phyloP scores from a whole-genome alignment of 2,329 filamentous ascomycete species.

The Sphaerulina populicola region DNA sequence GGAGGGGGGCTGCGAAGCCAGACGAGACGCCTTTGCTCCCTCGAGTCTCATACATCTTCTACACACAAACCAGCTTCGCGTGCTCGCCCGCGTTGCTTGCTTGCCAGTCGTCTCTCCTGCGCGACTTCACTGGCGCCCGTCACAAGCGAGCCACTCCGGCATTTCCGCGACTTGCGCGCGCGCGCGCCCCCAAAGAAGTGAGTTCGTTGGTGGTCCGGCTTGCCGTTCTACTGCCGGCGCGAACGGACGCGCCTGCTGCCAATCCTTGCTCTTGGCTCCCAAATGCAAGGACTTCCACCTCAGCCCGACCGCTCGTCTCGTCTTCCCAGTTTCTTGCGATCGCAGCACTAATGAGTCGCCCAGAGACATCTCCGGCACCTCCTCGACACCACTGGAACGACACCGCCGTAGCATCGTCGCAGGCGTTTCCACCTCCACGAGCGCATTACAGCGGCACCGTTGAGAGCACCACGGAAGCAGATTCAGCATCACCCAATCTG shows the following conservation, averaged over 20 bases:
- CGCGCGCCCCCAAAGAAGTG: neutral
- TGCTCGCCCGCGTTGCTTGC: neutral
- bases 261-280: conserved; percentile 7
- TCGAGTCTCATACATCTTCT: too few relatives aligned
- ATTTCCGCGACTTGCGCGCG: neutral
- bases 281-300: conserved; percentile 1
- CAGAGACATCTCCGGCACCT: conserved; percentile 5
- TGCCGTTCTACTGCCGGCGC: conserved; percentile 1
- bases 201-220: neutral
- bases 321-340: conserved; percentile 4
- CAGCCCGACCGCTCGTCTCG: conserved; percentile 5
- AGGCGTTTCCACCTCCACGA: conserved; percentile 1
- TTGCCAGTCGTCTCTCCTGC: neutral
- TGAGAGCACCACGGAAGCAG: conserved; percentile 9
- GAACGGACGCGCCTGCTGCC: neutral
- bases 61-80: too few relatives aligned
- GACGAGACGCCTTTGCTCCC: too few relatives aligned
- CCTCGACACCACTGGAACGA: conserved; percentile 1
- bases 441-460: conserved; percentile 6
- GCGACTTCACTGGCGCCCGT: neutral
- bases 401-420: neutral
- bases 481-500: neutral
- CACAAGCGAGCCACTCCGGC: neutral
- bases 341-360: conserved; percentile 9
- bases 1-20: too few relatives aligned